Base-by-base conservation (phyloP, 805 yeast species). In the Starmerella apis region DNA sequence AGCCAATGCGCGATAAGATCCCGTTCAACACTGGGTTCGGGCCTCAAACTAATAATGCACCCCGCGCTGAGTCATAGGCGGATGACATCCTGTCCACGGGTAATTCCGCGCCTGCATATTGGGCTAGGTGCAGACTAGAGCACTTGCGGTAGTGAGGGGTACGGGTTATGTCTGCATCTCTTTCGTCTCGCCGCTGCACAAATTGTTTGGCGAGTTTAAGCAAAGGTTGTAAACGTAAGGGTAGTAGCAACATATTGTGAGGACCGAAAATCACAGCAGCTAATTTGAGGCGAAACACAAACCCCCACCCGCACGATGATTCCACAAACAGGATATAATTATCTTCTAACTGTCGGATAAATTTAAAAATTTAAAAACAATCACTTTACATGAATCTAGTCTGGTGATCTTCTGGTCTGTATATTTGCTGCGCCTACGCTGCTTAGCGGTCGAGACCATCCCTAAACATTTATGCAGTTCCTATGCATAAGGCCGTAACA, bases 51-150 rank as follows among this genome's bases (percentile, higher is more conserved):
- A 37, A 22, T 20, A 37, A 18, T 37, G 42, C 42, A 37, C 42
- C 42, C 39, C 39, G 39, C 30, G 42, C 42, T 37, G 42, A 37
- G 30, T 37, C 42, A 37, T 36, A 19, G 22, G 13, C 39, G n/a
- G 27, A 36, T 22, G 27, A 20, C 39, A 36, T 36, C n/a, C 42
- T 11, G 18, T n/a, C 28, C 30, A 30, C 42, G 42, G 42, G 18
- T 22, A 37, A 13, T 11, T 23, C 42, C 42, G 42, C 42, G 30
- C n/a, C 19, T 37, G 30, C 42, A 22, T 14, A 20, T 19, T 37
- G 42, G 14, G 19, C 30, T 4, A 19, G 5, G 13, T 36, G 39
- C 39, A 36, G 39, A 22, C 22, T 16, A 36, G 39, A 25, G 39
- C 39, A 36, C 3, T 9, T 36, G 25, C 39, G 25, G 39, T 10